Evolutionary conservation across 331 rosid species (phyloP).

Genomic region (Malus hybrid): DNA sequence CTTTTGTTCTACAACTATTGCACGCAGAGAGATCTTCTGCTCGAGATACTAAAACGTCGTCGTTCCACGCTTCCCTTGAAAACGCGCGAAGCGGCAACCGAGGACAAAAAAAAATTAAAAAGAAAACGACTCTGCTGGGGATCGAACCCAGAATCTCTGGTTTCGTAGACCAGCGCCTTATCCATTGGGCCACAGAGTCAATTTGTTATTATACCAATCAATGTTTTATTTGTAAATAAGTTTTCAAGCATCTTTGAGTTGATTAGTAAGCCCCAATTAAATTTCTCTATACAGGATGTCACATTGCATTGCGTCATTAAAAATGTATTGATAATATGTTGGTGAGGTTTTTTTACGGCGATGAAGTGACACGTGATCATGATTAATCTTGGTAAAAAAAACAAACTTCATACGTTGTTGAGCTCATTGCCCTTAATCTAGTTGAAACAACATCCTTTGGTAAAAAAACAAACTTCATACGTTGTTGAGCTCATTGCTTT

Average conservation of each 20-base stretch:
- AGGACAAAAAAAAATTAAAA: neutral
- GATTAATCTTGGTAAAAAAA: too few species aligned
- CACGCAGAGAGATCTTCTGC: neutral
- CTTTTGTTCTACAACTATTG: neutral
- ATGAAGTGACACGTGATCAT: too few species aligned
- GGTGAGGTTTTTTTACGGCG: neutral
- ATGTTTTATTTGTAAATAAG: fast-evolving
- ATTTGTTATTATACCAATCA: fast-evolving
- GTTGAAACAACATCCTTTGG: too few species aligned
- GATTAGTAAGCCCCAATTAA: too few species aligned
- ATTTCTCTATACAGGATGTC: too few species aligned
- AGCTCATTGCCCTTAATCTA: too few species aligned
- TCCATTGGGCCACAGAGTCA: slow-evolving; percentile 48
- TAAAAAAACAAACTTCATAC: too few species aligned
- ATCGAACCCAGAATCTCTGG: slow-evolving; percentile 50
- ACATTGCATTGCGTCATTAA: fast-evolving
- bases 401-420: too few species aligned
- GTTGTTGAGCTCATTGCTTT: too few species aligned
- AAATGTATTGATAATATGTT: too few species aligned
- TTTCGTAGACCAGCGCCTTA: slow-evolving; percentile 47
- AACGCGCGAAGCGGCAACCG: neutral
- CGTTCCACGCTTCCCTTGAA: neutral
- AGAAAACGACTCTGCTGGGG: slow-evolving; percentile 30
- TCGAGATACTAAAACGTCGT: slow-evolving; percentile 1
- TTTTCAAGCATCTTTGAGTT: too few species aligned